Conservation (phyloP, 768 basidiomycete species). For the Rhodotorula toruloides region DNA sequence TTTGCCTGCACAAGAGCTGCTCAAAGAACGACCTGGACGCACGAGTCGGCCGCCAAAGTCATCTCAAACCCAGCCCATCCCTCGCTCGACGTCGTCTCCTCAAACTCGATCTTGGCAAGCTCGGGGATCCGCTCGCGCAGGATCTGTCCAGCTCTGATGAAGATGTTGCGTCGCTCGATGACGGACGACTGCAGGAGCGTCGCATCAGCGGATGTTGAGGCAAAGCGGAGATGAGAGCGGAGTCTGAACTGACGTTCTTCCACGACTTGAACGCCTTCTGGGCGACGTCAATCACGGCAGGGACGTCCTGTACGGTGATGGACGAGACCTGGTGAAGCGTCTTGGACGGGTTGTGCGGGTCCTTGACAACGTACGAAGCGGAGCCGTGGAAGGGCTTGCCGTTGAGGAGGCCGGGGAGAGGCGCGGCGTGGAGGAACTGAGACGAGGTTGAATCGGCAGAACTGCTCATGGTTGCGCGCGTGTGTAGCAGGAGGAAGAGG, state of each 20-base stretch:
- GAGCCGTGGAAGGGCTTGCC: constrained; percentile 15
- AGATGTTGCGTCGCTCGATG: constrained; percentile 34
- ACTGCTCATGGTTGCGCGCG: background rate
- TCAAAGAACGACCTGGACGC: background rate
- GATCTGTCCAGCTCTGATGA: constrained; percentile 29
- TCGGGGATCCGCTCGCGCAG: constrained; percentile 24
- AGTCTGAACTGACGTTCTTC: constrained; percentile 9
- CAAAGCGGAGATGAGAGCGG: background rate
- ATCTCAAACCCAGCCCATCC: constrained; percentile 24
- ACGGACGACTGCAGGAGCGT: constrained; percentile 5
- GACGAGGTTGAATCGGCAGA: constrained; percentile 32
- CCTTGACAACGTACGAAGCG: constrained; percentile 13
- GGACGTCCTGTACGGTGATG: constrained; percentile 25
- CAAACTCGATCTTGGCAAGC: constrained; percentile 19
- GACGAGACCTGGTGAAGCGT: constrained; percentile 21
- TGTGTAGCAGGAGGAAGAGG: too few relatives aligned
- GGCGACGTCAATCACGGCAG: constrained; percentile 5
- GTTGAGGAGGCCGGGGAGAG: constrained; percentile 22
- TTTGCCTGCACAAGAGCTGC: too few relatives aligned
- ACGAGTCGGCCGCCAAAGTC: constrained; percentile 12
- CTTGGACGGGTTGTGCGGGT: constrained; percentile 24
- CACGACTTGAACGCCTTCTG: constrained; percentile 6
- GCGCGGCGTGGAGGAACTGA: constrained; percentile 10
- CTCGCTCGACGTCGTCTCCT: constrained; percentile 34
- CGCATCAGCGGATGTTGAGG: too few relatives aligned